A percentile compares a stretch with the other conserved stretches of the same genome.
Evolutionary conservation across 352 stramenopile species (phyloP).

Genomic region (Globisporangium mamillatum): DNA sequence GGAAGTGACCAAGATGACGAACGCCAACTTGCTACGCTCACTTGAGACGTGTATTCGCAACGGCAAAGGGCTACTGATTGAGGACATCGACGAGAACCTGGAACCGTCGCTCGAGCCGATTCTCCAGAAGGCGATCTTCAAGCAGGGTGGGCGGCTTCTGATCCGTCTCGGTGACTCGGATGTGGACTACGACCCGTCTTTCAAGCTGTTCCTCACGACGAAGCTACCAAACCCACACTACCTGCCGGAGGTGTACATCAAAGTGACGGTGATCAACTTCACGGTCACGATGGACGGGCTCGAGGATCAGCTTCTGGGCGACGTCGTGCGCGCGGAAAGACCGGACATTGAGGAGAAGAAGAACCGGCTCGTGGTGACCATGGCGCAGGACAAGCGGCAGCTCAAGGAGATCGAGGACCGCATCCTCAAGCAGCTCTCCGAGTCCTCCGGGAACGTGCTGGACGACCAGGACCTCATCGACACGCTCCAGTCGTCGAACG

Average conservation of each 20-base stretch:
- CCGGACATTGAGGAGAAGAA: conserved; percentile 94
- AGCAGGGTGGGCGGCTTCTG: conserved; percentile 83
- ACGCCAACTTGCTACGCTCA: conserved; percentile 85
- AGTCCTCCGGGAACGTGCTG: conserved; percentile 91
- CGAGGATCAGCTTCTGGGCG: conserved; percentile 91
- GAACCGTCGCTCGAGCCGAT: conserved; percentile 92
- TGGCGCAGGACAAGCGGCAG: conserved; percentile 92
- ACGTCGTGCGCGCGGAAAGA: conserved; percentile 89
- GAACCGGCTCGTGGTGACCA: conserved; percentile 90
- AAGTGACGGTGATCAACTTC: conserved; percentile 96
- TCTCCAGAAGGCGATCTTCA: conserved; percentile 92
- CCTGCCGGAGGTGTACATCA: conserved; percentile 94
- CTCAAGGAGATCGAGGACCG: conserved; percentile 92
- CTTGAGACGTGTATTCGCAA: conserved; percentile 92
- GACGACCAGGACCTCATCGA: conserved; percentile 91
- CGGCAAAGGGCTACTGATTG: conserved; percentile 88
- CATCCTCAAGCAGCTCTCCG: conserved; percentile 90
- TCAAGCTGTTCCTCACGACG: conserved; percentile 92
- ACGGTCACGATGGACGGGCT: conserved; percentile 94
- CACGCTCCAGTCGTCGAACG: conserved; percentile 84
- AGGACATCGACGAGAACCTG: conserved; percentile 91
- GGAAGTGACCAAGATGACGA: conserved; percentile 89
- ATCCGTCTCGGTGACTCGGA: conserved; percentile 91
- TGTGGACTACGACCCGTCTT: conserved; percentile 91
- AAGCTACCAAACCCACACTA: conserved; percentile 95